Evolutionary conservation across 495 filamentous ascomycete genomes (phyloP).

Genomic region (Recurvomyces mirabilis): DNA sequence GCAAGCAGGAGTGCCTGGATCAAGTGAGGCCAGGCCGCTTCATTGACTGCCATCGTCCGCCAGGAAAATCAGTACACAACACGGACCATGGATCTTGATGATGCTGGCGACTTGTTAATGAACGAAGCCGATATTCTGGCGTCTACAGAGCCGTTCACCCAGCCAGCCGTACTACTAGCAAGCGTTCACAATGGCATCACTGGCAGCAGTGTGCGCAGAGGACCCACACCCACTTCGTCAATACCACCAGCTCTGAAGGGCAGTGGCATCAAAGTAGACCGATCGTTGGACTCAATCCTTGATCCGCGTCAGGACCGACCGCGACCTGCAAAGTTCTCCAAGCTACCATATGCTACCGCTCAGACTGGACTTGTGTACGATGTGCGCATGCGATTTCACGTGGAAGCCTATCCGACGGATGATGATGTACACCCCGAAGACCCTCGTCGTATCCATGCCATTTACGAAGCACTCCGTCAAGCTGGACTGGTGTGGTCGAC

Average conservation of each 20-base stretch:
- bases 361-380: conserved; percentile 73
- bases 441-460: conserved; percentile 76
- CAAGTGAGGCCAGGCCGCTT: too few relatives aligned
- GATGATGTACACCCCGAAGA: conserved; percentile 86
- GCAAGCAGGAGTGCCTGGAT: too few relatives aligned
- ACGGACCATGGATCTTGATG: conserved; percentile 12
- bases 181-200: neutral
- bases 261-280: neutral
- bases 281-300: neutral
- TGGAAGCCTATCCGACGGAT: conserved; percentile 47
- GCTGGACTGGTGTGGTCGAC: conserved; percentile 48
- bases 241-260: conserved; percentile 1
- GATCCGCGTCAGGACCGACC: conserved; percentile 5
- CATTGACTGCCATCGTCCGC: too few relatives aligned
- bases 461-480: conserved; percentile 71
- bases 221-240: neutral
- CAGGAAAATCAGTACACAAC: too few relatives aligned
- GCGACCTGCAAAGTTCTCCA: conserved; percentile 12
- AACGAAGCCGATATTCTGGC: conserved; percentile 9
- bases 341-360: conserved; percentile 29
- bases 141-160: conserved; percentile 6
- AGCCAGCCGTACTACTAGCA: too few relatives aligned
- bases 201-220: neutral
- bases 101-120: conserved; percentile 3
- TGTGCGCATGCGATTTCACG: conserved; percentile 82